Base-by-base conservation (phyloP, 2,329 filamentous ascomycete species). In the Trichoderma atrobrunneum region DNA sequence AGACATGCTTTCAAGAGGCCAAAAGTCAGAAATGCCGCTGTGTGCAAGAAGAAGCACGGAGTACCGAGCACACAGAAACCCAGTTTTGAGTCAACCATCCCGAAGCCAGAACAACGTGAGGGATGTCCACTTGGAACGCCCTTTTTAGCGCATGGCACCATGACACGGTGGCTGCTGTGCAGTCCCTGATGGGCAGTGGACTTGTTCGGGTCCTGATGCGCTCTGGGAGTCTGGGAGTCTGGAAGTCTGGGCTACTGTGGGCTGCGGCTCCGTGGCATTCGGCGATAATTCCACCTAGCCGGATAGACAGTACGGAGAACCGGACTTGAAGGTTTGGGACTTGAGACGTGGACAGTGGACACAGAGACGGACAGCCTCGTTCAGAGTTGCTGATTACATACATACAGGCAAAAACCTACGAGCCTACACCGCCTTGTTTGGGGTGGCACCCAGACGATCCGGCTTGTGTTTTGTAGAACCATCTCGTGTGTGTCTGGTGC, bases 341-440 rank as follows among this genome's bases (percentile, higher is more conserved):
- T 39, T 39, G 5, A 7, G 34, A 36, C 34, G 34, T 36, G 34
- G 34, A 36, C 14, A 36, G 14, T 36, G 34, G 34, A 36, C 14
- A 36, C 34, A 36, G 34, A 43, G 39, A n/a, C 34, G 14, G 39
- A 48, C 43, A 48, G 43, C 43, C 43, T 48, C 43, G 43, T n/a
- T 36, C 34, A 36, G 34, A 36, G 34, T 36, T 48, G 43, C 43
- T 48, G 43, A 48, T 48, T 48, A 48, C 43, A 18, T 48, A 48
- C 43, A n/a, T 51, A 51, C 43, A 51, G 3, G n/a, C 43, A 51
- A 39, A 39, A 39, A 39, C 36, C 36, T 39, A 39, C 36, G 2
- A 21, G 16, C 36, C 61, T 59, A 67, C 65, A 68, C 65, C 65
- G 65, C 65, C 65, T 59, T 68, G 32, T 68, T 59, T 68, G 34